A percentile compares a stretch with the other conserved stretches of the same genome.
Conservation (phyloP, 805 yeast species). For the Ogataea allantospora region DNA sequence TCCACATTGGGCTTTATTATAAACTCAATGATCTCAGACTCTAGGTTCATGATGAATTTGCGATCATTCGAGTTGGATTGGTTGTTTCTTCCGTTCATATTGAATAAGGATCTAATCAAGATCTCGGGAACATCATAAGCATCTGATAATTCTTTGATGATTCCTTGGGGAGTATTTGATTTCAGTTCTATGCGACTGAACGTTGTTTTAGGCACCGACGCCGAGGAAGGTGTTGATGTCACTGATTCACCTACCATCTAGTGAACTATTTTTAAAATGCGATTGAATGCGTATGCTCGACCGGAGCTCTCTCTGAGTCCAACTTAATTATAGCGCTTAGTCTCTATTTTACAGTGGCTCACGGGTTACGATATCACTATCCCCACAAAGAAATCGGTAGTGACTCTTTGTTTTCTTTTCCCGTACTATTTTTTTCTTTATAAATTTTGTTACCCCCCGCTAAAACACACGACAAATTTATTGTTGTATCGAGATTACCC, state of each 20-base stretch:
- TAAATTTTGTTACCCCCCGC: constrained; percentile 10
- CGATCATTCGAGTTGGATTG: constrained; percentile 37
- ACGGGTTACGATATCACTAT: constrained; percentile 7
- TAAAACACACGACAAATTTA: constrained; percentile 6
- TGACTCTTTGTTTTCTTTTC: constrained; percentile 11
- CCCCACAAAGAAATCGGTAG: constrained; percentile 10
- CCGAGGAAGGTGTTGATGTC: constrained; percentile 4
- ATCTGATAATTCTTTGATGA: constrained; percentile 21
- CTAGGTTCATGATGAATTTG: constrained; percentile 48
- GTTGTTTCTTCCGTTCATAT: constrained; percentile 25
- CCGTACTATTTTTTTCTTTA: constrained; percentile 6
- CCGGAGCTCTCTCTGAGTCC: background rate
- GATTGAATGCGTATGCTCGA: constrained; percentile 4
- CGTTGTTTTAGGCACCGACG: constrained; percentile 9
- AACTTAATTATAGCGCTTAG: constrained; percentile 1
- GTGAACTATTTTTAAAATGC: background rate
- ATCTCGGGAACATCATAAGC: constrained; percentile 30
- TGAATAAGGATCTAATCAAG: constrained; percentile 31
- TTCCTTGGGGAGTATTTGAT: constrained; percentile 15
- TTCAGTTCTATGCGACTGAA: constrained; percentile 20
- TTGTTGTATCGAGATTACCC: constrained; percentile 6
- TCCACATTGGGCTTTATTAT: constrained; percentile 39
- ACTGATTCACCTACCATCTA: constrained; percentile 4
- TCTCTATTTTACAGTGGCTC: constrained; percentile 4
- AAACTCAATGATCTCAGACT: constrained; percentile 46